Evolutionary conservation across 208 protist species (phyloP).

Genomic region (Tritrichomonas musculus): DNA sequence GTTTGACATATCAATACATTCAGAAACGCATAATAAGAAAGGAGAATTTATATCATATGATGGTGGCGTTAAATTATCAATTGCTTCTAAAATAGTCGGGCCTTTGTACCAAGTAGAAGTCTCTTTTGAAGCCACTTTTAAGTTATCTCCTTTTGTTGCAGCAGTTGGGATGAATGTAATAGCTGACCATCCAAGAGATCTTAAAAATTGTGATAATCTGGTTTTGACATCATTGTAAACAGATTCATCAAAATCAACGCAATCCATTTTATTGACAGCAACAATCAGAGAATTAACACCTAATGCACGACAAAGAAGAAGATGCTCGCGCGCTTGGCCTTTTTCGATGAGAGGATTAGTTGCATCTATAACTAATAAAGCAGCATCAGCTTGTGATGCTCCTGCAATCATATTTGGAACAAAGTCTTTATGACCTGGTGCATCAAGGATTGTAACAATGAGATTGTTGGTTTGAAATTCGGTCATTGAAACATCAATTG

Average conservation of each 20-base stretch:
- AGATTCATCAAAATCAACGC: slow-evolving; percentile 53
- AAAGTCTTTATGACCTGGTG: slow-evolving; percentile 94
- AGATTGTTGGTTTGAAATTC: slow-evolving; percentile 86
- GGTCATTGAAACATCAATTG: slow-evolving; percentile 83
- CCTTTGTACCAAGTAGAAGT: background rate
- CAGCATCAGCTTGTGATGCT: slow-evolving; percentile 91
- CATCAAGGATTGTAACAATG: slow-evolving; percentile 92
- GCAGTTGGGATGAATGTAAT: background rate
- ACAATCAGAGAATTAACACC: slow-evolving; percentile 85
- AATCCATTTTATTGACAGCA: slow-evolving; percentile 99
- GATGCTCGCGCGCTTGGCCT: slow-evolving; percentile 97
- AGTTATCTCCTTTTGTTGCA: background rate
- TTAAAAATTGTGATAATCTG: background rate
- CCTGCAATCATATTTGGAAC: slow-evolving; percentile 98
- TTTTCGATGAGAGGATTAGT: slow-evolving; percentile 81
- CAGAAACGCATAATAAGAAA: background rate
- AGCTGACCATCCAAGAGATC: background rate
- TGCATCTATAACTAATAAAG: slow-evolving; percentile 93
- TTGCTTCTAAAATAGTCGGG: background rate
- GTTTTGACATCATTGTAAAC: background rate
- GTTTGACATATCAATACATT: background rate
- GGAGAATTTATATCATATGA: background rate
- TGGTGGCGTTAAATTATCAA: background rate
- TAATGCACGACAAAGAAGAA: slow-evolving; percentile 90
- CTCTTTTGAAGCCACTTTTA: background rate